Base-by-base conservation (phyloP, 495 filamentous ascomycete species). In the Xylaria bambusicola region DNA sequence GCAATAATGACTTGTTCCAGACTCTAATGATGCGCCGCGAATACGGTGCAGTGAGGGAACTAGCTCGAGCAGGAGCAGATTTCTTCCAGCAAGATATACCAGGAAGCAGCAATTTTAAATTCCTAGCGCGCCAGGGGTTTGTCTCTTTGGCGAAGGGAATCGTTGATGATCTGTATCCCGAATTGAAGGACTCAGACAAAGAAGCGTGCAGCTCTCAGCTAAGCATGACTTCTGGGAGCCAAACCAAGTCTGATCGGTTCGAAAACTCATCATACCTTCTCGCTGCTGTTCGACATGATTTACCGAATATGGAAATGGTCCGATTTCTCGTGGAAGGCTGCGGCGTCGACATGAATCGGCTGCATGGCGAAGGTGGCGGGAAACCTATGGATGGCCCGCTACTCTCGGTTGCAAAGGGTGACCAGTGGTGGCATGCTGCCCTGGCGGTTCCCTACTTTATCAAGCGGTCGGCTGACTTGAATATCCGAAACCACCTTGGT, bases 351-450 rank as follows among this genome's bases (percentile, higher is more conserved):
- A 66, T 75, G 12, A 71, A 75, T 50, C 5, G 10, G 29, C 29
- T 33, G 29, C 29, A 33, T 33, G 53, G 65, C 15, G 24, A 2
- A n/a, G 6, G 2, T 2, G 6, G 6, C 52, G 33, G 62, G 60
- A 20, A 45, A 62, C 36, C 52, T 59, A 10, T 67, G 67, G 64
- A 70, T 35, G 71, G 63, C 18, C 65, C 73, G 31, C 67, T 80
- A 3, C 77, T 78, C 61, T 36, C 60, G 20, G 59, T 80, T 13
- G 75, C 72, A 21, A 52, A 57, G 24, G 74, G 72, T 2, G 55
- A 60, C 0, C 65, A 77, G 31, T 80, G 74, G 74, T 82, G 80
- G 80, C 67, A 80, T 5, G 61, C 47, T 4, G 23, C 68, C n/a
- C 52, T 70, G 21, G 76, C 75, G 23, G 66, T 82, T 12, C 68